phyloP scores from a whole-genome alignment of 2,329 filamentous ascomycete species.

The Arthrobotrys pseudoclavata region DNA sequence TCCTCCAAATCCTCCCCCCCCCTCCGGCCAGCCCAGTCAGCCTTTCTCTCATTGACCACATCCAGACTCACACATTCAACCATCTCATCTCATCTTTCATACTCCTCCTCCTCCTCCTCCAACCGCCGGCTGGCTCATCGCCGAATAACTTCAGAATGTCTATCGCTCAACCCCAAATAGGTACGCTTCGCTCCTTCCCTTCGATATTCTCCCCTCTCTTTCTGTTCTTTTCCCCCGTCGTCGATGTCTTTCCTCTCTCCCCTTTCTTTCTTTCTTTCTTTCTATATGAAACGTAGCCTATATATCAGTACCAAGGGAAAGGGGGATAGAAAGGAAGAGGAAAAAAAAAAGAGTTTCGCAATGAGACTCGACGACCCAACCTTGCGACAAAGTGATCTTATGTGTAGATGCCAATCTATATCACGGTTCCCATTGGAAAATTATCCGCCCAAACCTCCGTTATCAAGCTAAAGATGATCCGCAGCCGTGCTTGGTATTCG shows the following conservation, averaged over 20 bases:
- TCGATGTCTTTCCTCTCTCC: background rate
- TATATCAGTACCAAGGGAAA: background rate
- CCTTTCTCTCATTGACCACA: conserved; percentile 16
- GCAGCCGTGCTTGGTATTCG: conserved; percentile 18
- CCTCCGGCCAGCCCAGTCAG: background rate
- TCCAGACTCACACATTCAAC: background rate
- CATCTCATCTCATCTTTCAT: background rate
- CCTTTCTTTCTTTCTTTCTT: background rate
- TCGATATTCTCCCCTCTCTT: background rate
- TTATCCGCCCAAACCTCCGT: conserved; percentile 28
- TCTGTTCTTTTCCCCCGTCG: background rate
- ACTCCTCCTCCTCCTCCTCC: background rate
- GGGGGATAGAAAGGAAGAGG: background rate
- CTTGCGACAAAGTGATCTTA: conserved; percentile 1
- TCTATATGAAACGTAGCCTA: conserved; percentile 10
- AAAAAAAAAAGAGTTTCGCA: conserved; percentile 34
- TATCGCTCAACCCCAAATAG: conserved; percentile 59
- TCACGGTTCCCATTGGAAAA: conserved; percentile 18
- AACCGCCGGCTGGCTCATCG: conserved; percentile 21
- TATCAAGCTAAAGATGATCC: conserved; percentile 28
- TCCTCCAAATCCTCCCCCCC: background rate
- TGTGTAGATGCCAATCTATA: background rate
- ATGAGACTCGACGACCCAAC: conserved; percentile 31
- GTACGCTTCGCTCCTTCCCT: conserved; percentile 19
- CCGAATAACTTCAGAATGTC: conserved; percentile 42